phyloP scores from a whole-genome alignment of 805 yeast genomes.

The Metschnikowia cerradonensis region DNA sequence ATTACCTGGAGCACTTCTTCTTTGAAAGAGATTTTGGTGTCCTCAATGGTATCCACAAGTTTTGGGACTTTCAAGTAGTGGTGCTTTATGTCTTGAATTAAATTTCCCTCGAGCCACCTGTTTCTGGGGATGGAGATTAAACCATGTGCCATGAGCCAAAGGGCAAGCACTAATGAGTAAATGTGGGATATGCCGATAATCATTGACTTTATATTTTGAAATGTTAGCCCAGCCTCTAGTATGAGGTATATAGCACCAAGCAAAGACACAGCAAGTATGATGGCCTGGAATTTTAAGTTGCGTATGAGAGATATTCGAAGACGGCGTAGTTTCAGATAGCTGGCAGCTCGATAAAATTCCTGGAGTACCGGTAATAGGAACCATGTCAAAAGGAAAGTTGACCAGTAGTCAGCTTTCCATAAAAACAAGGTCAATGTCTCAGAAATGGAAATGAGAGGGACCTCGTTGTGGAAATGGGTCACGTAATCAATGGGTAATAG shows the following conservation, averaged over 20 bases:
- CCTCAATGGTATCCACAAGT: constrained; percentile 58
- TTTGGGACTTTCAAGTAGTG: constrained; percentile 54
- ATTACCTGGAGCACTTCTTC: constrained; percentile 61
- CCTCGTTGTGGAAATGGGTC: constrained; percentile 40
- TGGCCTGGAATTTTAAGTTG: constrained; percentile 58
- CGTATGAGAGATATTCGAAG: constrained; percentile 54
- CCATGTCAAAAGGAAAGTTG: constrained; percentile 79
- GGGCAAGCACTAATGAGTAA: constrained; percentile 67
- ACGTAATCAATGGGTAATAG: constrained; percentile 73
- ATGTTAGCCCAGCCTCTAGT: constrained; percentile 48
- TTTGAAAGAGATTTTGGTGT: constrained; percentile 55
- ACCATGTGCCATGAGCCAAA: constrained; percentile 86
- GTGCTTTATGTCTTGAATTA: constrained; percentile 27
- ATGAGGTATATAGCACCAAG: constrained; percentile 58
- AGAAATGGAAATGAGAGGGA: constrained; percentile 33
- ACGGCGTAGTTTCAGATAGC: constrained; percentile 43
- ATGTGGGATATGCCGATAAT: constrained; percentile 74
- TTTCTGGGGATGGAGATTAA: constrained; percentile 60
- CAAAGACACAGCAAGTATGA: constrained; percentile 49
- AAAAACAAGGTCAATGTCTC: constrained; percentile 36
- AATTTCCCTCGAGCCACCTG: constrained; percentile 36
- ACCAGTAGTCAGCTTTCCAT: constrained; percentile 80
- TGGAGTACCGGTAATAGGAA: constrained; percentile 66
- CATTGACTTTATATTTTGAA: constrained; percentile 57
- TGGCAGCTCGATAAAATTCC: constrained; percentile 69